Evolutionary conservation across 169 alveolate species (phyloP), one percentile per base, ranked within the genome.

Genomic region (Eimeria acervulina): DNA sequence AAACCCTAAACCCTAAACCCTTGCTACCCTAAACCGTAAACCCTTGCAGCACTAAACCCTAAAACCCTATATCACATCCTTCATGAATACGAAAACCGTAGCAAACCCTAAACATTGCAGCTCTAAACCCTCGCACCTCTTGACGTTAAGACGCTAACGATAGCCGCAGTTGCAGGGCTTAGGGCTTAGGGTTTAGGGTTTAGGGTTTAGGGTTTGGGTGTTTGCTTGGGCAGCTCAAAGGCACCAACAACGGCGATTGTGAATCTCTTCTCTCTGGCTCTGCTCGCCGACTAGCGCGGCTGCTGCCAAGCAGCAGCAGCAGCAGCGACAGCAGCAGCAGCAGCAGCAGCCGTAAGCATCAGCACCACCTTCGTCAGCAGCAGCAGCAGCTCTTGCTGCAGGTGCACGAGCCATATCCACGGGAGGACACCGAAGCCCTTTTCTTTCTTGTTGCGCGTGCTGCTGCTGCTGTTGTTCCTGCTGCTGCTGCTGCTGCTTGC

Each of bases 261-360:
- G 31, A 66, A n/a, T 66, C 78, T 21, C 36, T 66, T 0, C 78
- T 66, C 1, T 26, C 78, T 31, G 78, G 78, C 13, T 66, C 78
- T 31, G 78, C 78, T 15, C 28, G 78, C 40, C 78, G 78, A 8
- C 36, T 66, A 8, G 78, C 78, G 78, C 78, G 78, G 40, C 36
- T 51, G 59, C 59, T 51, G 59, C 59, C 59, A 0, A 51, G 59
- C 59, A 51, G 59, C 59, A 51, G 59, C 15, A 51, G 59, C 78
- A 21, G 26, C 78, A 66, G 78, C 78, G 19, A 26, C 40, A 26
- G 28, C 78, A 66, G 78, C 78, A 21, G 26, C 78, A 66, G 78
- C 78, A 66, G 78, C 40, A 26, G 28, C 78, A 66, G 78, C 78
- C 78, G 78, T 66, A 66, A 66, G 78, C 78, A 12, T 0, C 78